Evolutionary conservation across 805 yeast species (phyloP), one percentile per base, ranked within the genome.

Genomic region (Torulaspora indica): DNA sequence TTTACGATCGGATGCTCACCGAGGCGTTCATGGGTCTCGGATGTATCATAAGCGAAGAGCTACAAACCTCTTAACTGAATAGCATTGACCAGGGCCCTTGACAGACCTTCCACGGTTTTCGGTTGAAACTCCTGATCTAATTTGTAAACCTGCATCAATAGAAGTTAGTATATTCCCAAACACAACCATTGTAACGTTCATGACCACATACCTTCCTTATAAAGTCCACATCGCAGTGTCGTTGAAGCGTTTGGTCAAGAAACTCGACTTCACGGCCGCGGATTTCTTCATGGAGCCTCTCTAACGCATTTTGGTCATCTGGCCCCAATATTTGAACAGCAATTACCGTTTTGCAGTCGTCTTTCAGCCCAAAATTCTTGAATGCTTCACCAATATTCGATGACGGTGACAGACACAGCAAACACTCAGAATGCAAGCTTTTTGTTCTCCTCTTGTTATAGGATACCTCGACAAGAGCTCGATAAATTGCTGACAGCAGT

Each of bases 1-100:
- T 85, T 14, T 86, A 82, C 58, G 79, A 80, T 52, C 77, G 91
- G 52, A 81, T 91, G 4, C 69, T 93, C 41, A 84, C 85, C 46
- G 93, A 85, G 53, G 97, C 98, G 5, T 91, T 90, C 55, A 78
- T 81, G 69, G 97, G 98, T 0, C 69, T 93, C 47, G 90, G 87
- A 12, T 89, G 96, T 62, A 75, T 82, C 46, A 76, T 93, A 22
- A 82, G 79, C 31, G 73, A 69, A 33, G 90, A 84, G 52, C 73
- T 76, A 54, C 56, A 47, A 38, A 4, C 81, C 82, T 56, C 82
- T 65, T 43, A 76, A 52, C 39, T 73, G 69, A 47, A 78, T 74
- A 3, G 76, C 69, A 41, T 73, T 72, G 5, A 77, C 72, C 5
- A 72, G 67, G 32, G 72, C 66, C 40, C 73, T 64, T 3, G 77